Percentiles rank a stretch among this genome's conserved stretches.
phyloP scores from a whole-genome alignment of 805 yeast species.

The Hanseniaspora vineae region DNA sequence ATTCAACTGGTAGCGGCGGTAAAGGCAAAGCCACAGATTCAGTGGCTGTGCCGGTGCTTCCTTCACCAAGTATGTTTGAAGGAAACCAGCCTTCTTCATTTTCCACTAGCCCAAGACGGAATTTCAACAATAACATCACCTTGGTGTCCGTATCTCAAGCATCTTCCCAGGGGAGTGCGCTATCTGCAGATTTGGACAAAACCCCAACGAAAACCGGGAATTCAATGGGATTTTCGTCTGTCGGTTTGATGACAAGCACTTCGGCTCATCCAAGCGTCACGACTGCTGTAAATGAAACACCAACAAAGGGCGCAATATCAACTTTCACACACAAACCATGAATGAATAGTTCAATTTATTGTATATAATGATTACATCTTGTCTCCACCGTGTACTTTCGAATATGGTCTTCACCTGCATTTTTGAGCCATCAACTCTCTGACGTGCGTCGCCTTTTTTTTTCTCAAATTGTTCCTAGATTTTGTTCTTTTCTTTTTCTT shows the following conservation, averaged over 20 bases:
- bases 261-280: not conserved
- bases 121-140: not conserved
- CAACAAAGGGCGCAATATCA: not conserved
- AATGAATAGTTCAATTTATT: not conserved
- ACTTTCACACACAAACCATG: not conserved
- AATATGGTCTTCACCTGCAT: no score
- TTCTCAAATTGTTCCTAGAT: not conserved
- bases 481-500: not conserved
- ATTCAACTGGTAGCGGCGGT: not conserved
- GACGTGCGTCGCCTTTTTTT: not conserved
- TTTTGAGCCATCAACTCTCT: no score
- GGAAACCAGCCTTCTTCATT: not conserved
- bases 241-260: not conserved
- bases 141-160: not conserved
- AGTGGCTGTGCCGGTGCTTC: not conserved
- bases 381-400: no score
- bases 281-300: not conserved
- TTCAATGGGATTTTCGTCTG: no score
- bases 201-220: not conserved
- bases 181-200: not conserved
- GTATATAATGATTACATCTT: not conserved
- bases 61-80: no score
- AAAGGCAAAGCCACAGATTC: not conserved
- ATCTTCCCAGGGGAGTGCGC: no score
- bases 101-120: not conserved